A percentile compares a stretch with the other conserved stretches of the same genome.
These are phyloP conservation scores for Coniochaeta pulveracea DNA, from an alignment of 2,329 filamentous ascomycete species.

Conservation along the genomic window DNA sequence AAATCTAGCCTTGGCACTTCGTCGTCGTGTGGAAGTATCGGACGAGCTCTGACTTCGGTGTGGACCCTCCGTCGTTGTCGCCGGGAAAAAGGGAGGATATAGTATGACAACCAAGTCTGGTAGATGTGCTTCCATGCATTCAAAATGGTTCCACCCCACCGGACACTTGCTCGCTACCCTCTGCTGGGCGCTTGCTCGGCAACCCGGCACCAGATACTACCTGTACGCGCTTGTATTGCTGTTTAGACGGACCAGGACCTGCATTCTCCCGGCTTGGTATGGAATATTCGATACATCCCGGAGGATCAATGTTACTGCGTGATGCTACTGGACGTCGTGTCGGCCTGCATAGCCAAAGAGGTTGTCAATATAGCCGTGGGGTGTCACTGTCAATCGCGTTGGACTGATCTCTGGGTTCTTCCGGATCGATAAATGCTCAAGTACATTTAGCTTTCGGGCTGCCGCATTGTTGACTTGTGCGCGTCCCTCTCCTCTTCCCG, in stretches of 20 bases:
- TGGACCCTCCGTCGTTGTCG: constrained; percentile 1
- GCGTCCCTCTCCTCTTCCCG: not conserved
- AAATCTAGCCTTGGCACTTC: too few relatives aligned
- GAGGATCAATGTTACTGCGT: constrained; percentile 1
- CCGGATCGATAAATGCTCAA: constrained; percentile 1
- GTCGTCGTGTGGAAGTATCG: too few relatives aligned
- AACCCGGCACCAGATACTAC: constrained; percentile 3
- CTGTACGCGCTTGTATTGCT: too few relatives aligned
- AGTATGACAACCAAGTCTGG: constrained; percentile 1
- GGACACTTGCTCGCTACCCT: constrained; percentile 1
- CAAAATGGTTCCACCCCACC: constrained; percentile 3
- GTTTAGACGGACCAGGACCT: not conserved
- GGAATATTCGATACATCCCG: not conserved
- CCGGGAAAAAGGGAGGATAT: constrained; percentile 2
- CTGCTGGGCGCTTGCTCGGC: constrained; percentile 1
- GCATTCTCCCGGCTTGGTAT: constrained; percentile 4
- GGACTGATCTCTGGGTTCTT: constrained; percentile 3
- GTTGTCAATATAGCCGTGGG: not conserved
- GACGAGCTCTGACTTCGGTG: too few relatives aligned
- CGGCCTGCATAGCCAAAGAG: not conserved
- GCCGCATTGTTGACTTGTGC: not conserved
- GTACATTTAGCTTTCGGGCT: not conserved
- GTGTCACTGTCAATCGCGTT: not conserved
- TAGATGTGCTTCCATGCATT: not conserved
- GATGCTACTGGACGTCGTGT: not conserved